Base-by-base conservation (phyloP, 306 rosid genomes). In the Castanopsis chinensis region DNA sequence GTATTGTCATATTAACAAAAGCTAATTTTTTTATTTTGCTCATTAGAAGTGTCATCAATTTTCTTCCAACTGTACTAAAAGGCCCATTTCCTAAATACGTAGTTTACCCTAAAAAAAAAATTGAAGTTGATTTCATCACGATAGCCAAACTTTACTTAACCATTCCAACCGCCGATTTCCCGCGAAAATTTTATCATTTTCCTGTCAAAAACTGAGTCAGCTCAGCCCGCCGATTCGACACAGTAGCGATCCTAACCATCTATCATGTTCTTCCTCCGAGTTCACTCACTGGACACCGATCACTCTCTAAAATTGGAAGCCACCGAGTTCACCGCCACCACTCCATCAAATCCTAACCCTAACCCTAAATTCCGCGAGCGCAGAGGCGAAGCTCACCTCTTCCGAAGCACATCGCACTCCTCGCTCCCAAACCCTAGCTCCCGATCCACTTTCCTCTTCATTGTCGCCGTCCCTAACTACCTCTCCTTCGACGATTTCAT, bases 401-500 rank as follows among this genome's bases (percentile, higher is more conserved):
- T 92, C 83, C 93, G 99, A n/a, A 84, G 54, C 80, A 23, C 81
- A 19, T 78, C 86, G 1, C 89, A 63, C 45, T 89, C 91, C 5
- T 84, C 92, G 19, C 89, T 87, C 21, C 97, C 87, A 25, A 85
- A 61, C 83, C 89, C 90, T 77, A 86, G 55, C 85, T 81, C 95
- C 57, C 87, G 72, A 18, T 89, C 97, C 71, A 76, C 96, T 59
- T 81, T 82, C 64, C 74, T 93, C 61, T 89, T 95, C 84, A 88
- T 91, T 59, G 81, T 93, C 72, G 97, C 97, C 76, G 93, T 91
- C 19, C 99, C 99, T n/a, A 95, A 91, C 79, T 90, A 86, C 82
- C 76, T 95, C 59, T 89, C 97, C 70, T 91, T 79, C 82, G 90
- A 93, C 43, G 99, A 93, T 68, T 88, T 93, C 76, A 78, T 95